Evolutionary conservation across 2,329 filamentous ascomycete genomes (phyloP).

Genomic region (Penicillium sp.): DNA sequence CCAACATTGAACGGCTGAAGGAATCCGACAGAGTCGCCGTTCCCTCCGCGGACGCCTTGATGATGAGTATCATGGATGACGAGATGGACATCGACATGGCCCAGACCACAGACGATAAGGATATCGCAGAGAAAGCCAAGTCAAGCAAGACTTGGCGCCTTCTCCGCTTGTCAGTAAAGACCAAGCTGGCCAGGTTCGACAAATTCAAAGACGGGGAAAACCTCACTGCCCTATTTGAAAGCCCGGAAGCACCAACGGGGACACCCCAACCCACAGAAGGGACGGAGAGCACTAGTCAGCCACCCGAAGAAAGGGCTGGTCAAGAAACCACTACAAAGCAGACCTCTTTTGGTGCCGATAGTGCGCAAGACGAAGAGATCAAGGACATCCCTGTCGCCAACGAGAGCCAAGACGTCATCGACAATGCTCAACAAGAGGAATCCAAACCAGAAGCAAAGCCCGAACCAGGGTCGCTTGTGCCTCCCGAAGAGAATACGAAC

Average conservation of each 20-base stretch:
- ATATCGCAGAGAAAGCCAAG: constrained; percentile 70
- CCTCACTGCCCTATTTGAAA: constrained; percentile 58
- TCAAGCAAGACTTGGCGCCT: constrained; percentile 91
- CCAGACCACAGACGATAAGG: constrained; percentile 65
- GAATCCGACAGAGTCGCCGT: constrained; percentile 67
- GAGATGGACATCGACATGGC: constrained; percentile 89
- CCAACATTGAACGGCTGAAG: constrained; percentile 73
- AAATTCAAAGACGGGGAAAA: constrained; percentile 85
- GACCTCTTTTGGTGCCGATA: constrained; percentile 1
- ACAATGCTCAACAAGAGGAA: constrained; percentile 14
- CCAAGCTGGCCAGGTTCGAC: constrained; percentile 79
- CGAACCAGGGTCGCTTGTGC: not conserved
- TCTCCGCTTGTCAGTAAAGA: constrained; percentile 77
- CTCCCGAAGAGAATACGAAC: constrained; percentile 13
- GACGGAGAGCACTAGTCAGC: constrained; percentile 7
- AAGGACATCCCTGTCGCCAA: constrained; percentile 10
- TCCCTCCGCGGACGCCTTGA: constrained; percentile 73
- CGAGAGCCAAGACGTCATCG: constrained; percentile 18
- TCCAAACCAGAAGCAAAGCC: not conserved
- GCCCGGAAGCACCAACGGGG: constrained; percentile 25
- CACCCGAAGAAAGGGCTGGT: constrained; percentile 4
- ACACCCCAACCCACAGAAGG: constrained; percentile 19
- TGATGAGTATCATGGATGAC: constrained; percentile 75
- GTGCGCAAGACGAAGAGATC: constrained; percentile 5
- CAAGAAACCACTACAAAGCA: not conserved